phyloP scores from a whole-genome alignment of 2,329 filamentous ascomycete genomes.

The Calonectria honghensis region DNA sequence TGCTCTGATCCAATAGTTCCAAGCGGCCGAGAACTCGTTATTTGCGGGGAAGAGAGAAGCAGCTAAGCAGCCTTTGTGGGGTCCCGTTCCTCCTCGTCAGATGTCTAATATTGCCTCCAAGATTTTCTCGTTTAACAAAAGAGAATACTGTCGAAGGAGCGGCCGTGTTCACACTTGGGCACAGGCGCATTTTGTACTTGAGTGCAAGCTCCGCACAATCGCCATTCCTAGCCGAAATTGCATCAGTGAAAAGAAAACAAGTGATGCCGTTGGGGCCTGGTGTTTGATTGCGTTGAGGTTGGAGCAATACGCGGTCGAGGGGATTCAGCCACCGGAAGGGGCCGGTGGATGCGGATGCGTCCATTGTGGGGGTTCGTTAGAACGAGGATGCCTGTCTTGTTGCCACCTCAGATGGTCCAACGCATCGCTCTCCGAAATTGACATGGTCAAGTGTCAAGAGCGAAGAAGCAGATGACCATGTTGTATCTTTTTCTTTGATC shows the following conservation, averaged over 20 bases:
- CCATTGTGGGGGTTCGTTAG: conserved; percentile 10
- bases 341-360: conserved; percentile 20
- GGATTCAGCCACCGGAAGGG: conserved; percentile 13
- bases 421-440: conserved; percentile 16
- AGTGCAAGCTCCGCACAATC: background rate
- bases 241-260: conserved; percentile 3
- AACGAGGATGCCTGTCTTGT: conserved; percentile 16
- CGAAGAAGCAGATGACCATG: background rate
- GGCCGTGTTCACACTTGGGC: background rate
- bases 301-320: conserved; percentile 4
- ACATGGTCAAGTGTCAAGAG: background rate
- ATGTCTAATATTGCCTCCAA: background rate
- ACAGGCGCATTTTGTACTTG: background rate
- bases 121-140: no score
- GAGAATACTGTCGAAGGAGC: no score
- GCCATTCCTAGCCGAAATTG: background rate
- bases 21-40: background rate
- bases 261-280: background rate
- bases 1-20: background rate
- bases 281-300: conserved; percentile 10
- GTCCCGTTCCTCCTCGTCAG: background rate
- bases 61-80: background rate
- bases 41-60: background rate
- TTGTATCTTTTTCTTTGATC: background rate
- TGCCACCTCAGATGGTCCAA: conserved; percentile 19